phyloP scores from a whole-genome alignment of 805 yeast genomes.

The Metschnikowia corniflorae region DNA sequence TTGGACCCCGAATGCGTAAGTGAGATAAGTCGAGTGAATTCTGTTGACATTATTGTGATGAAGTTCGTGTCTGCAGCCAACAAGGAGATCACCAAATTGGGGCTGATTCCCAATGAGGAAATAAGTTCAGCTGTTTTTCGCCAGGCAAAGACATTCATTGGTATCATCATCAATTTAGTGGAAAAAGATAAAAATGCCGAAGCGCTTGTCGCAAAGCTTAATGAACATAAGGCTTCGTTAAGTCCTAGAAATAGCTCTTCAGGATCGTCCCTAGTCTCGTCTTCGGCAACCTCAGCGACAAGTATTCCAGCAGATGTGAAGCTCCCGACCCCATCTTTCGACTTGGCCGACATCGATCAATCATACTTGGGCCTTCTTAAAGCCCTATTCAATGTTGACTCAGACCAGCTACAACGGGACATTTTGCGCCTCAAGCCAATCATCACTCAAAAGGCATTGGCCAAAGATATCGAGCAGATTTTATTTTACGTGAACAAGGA shows the following conservation, averaged over 20 bases:
- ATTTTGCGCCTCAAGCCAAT: constrained; percentile 39
- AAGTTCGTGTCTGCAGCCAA: constrained; percentile 52
- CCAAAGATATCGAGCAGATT: constrained; percentile 34
- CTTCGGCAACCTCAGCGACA: not conserved
- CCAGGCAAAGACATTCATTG: constrained; percentile 36
- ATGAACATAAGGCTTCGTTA: constrained; percentile 37
- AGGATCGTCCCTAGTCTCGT: constrained; percentile 5
- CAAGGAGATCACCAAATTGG: constrained; percentile 46
- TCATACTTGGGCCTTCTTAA: constrained; percentile 41
- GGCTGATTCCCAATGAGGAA: constrained; percentile 26
- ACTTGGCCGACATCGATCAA: constrained; percentile 52
- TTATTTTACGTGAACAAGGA: constrained; percentile 35
- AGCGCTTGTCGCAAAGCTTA: constrained; percentile 39
- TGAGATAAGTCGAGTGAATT: constrained; percentile 28
- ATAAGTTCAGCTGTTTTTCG: constrained; percentile 32
- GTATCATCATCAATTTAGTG: constrained; percentile 35
- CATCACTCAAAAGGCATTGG: constrained; percentile 38
- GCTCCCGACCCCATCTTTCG: constrained; percentile 48
- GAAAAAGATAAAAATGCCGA: constrained; percentile 38
- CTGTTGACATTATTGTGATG: constrained; percentile 47
- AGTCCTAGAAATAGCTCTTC: constrained; percentile 21
- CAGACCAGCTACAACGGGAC: constrained; percentile 51
- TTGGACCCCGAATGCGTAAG: constrained; percentile 44
- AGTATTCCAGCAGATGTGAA: constrained; percentile 4
- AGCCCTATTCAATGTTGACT: constrained; percentile 48